Conservation (phyloP, 2,329 filamentous ascomycete genomes). For the Pestalotiopsis sp. region DNA sequence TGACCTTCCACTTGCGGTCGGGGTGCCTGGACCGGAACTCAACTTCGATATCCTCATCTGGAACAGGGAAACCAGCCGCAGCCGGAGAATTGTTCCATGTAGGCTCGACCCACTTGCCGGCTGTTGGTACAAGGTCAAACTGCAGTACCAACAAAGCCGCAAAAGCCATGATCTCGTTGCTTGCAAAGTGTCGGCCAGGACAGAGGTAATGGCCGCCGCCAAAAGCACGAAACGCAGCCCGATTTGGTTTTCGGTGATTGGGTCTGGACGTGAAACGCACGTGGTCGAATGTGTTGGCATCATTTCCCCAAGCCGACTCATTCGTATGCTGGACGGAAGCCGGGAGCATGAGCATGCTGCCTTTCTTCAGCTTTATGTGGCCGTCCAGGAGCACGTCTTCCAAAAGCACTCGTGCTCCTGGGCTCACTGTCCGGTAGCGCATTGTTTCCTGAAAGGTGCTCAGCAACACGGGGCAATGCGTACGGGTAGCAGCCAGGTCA, state of each 20-base stretch:
- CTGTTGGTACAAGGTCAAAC: conserved; percentile 30
- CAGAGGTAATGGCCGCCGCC: conserved; percentile 42
- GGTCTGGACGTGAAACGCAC: conserved; percentile 15
- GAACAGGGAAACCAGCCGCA: conserved; percentile 23
- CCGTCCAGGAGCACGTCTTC: conserved; percentile 26
- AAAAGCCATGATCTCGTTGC: conserved; percentile 39
- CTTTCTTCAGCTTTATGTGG: conserved; percentile 21
- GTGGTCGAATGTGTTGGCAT: conserved; percentile 17
- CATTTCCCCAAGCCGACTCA: conserved; percentile 17
- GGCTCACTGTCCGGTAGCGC: conserved; percentile 24
- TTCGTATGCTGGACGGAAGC: conserved; percentile 21
- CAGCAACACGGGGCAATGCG: conserved; percentile 28
- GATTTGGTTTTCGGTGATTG: conserved; percentile 11
- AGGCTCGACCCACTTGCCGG: conserved; percentile 22
- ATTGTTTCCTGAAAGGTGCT: conserved; percentile 32
- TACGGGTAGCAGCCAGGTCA: conserved; percentile 19
- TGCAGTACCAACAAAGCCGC: conserved; percentile 33
- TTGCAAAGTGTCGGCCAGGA: conserved; percentile 41
- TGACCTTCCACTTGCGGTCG: conserved; percentile 21
- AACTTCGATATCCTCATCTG: conserved; percentile 26
- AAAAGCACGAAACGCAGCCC: conserved; percentile 38
- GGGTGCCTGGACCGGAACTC: conserved; percentile 22
- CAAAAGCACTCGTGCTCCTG: conserved; percentile 23
- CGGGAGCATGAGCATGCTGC: conserved; percentile 23
- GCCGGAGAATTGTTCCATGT: conserved; percentile 14